Conservation (phyloP, 805 yeast species). For the Starmerella floricola region DNA sequence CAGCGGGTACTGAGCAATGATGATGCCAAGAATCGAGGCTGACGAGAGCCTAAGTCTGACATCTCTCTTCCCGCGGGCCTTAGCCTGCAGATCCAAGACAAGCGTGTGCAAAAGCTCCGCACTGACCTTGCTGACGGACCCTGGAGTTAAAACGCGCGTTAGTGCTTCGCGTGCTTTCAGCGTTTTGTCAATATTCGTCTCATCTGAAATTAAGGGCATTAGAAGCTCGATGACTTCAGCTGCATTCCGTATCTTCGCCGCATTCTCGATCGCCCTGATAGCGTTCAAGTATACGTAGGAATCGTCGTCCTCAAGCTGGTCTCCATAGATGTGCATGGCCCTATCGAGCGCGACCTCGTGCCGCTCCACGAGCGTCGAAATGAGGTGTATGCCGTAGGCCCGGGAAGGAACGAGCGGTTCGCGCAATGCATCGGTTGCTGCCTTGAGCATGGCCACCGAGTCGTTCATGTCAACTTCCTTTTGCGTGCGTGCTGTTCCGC, state of each 20-base stretch:
- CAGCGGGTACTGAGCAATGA: constrained; percentile 47
- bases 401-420: constrained; percentile 75
- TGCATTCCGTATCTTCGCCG: constrained; percentile 2
- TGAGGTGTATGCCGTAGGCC: constrained; percentile 67
- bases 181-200: constrained; percentile 45
- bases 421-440: constrained; percentile 54
- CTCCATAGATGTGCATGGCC: constrained; percentile 49
- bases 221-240: constrained; percentile 6
- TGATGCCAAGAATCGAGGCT: constrained; percentile 67
- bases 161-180: constrained; percentile 75
- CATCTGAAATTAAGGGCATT: not conserved
- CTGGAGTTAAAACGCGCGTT: constrained; percentile 40
- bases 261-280: constrained; percentile 58
- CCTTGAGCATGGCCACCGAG: constrained; percentile 30
- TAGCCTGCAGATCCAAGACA: constrained; percentile 11
- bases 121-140: constrained; percentile 13
- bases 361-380: constrained; percentile 43
- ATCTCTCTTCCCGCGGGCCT: constrained; percentile 31
- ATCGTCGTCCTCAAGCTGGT: constrained; percentile 61
- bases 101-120: constrained; percentile 31
- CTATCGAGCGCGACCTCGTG: constrained; percentile 38
- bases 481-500: not conserved
- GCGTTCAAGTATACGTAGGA: constrained; percentile 80
- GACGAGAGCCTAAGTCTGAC: constrained; percentile 69
- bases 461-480: constrained; percentile 15